Evolutionary conservation across 2,329 filamentous ascomycete species (phyloP), one percentile per base, ranked within the genome.

Genomic region (Aspergillus chevalieri): DNA sequence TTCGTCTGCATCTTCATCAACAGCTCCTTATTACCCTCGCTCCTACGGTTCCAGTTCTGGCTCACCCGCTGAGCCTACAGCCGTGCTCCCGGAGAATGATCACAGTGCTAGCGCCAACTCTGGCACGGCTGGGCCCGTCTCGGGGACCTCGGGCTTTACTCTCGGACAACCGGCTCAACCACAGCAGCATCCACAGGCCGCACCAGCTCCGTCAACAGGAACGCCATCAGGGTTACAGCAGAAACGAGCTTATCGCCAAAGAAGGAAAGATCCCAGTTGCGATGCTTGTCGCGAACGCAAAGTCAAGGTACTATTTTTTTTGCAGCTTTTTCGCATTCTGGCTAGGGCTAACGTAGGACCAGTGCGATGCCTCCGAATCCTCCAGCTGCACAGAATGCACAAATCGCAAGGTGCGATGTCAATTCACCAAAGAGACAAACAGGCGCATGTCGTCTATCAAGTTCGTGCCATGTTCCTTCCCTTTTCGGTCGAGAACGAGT

Each of bases 361-460:
- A 83, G 79, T 98, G 93, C 69, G 93, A 98, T 74, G 93, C 93
- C 28, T 97, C 93, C 14, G 93, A 97, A 67, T 95, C 89, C 15
- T 85, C 88, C 9, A 95, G 92, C 71, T 98, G 93, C 69, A 96
- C 93, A 1, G 93, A 98, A 72, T 98, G 93, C 73, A 93, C 89
- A 4, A 96, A 91, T 67, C 85, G 93, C 57, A 94, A 92, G 65
- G 92, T 97, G 57, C 95, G 94, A 69, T 98, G 93, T 66, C 92
- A 97, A 65, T 98, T 98, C 67, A 98, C 93, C 45, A 98, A 98
- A 73, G 93, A 98, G 71, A 98, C 93, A 10, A 98, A 98, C 68
- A 82, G 93, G 51, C 84, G 93, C 54, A 98, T 98, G 93, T 97
- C 93, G 15, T 97, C 92, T 1, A 97, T 97, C 73, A 98, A 97